A percentile compares a stretch with the other conserved stretches of the same genome.
Evolutionary conservation across 371 early-diverging fungal genomes (phyloP).

Genomic region (Mortierella sp.): DNA sequence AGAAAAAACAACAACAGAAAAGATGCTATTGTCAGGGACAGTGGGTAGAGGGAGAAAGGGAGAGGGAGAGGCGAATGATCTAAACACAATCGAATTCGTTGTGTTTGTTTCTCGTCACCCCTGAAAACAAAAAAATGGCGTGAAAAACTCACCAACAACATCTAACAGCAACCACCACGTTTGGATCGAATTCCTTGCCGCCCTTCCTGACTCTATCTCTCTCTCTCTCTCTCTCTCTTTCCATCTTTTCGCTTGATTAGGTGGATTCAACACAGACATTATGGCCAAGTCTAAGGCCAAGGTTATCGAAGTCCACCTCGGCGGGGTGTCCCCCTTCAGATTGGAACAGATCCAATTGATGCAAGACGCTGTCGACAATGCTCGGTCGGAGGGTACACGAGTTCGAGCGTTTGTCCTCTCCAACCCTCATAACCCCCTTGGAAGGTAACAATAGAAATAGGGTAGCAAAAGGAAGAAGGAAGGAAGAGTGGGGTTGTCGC

Average conservation of each 20-base stretch:
- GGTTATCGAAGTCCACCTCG: conserved; percentile 63
- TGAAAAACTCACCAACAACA: neutral
- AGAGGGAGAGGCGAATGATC: neutral
- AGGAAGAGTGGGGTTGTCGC: neutral
- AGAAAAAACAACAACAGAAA: neutral
- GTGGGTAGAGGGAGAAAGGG: neutral
- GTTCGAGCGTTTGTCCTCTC: conserved; percentile 71
- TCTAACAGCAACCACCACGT: neutral
- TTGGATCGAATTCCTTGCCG: neutral
- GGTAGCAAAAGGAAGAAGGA: neutral
- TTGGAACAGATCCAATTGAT: conserved; percentile 59
- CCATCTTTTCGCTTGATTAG: conserved; percentile 10
- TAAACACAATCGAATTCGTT: neutral
- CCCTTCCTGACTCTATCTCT: neutral
- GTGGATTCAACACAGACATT: conserved; percentile 78
- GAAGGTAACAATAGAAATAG: conserved; percentile 54
- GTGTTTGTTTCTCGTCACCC: neutral
- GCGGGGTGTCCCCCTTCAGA: conserved; percentile 53
- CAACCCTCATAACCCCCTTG: conserved; percentile 81
- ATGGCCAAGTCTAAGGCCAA: conserved; percentile 64
- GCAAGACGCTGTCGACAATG: conserved; percentile 60
- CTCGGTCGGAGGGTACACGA: conserved; percentile 52
- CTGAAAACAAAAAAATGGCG: neutral
- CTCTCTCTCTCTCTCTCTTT: neutral
- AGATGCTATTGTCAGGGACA: neutral